Percentiles rank a stretch among this genome's conserved stretches.
Evolutionary conservation across 1,284 basidiomycete genomes (phyloP).

Genomic region (Malassezia globosa): DNA sequence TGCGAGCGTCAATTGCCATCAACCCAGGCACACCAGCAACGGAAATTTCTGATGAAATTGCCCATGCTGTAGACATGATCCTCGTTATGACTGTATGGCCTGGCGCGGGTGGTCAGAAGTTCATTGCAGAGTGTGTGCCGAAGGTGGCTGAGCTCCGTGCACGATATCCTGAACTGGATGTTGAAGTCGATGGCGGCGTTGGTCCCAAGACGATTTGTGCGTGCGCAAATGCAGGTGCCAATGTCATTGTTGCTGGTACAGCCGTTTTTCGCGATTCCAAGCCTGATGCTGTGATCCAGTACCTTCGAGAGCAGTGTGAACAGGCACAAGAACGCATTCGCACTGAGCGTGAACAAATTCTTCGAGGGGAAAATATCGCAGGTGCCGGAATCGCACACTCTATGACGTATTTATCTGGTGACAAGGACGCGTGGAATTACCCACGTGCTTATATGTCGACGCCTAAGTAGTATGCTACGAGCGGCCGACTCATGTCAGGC

Average conservation of each 20-base stretch:
- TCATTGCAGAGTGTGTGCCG: constrained; percentile 80
- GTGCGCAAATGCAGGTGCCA: constrained; percentile 74
- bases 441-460: constrained; percentile 15
- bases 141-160: constrained; percentile 79
- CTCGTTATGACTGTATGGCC: constrained; percentile 48
- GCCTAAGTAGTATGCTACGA: too few species aligned
- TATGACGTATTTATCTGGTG: constrained; percentile 6
- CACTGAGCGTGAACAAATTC: constrained; percentile 33
- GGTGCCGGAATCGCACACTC: constrained; percentile 26
- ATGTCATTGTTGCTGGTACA: constrained; percentile 95
- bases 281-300: constrained; percentile 54
- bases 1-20: constrained; percentile 44
- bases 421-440: constrained; percentile 5
- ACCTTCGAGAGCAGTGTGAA: constrained; percentile 32
- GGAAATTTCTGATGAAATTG: constrained; percentile 43
- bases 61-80: constrained; percentile 43
- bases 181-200: constrained; percentile 95
- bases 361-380: constrained; percentile 26
- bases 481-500: too few species aligned
- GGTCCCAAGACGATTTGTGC: constrained; percentile 76
- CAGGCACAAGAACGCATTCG: constrained; percentile 41
- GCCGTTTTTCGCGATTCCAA: constrained; percentile 76
- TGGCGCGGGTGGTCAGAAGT: constrained; percentile 76
- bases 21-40: constrained; percentile 43
- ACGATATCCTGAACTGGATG: constrained; percentile 75